These are phyloP conservation scores for Magnolia changhungtana DNA, from an alignment of 164 flowering plant genomes.

Conservation along the genomic window DNA sequence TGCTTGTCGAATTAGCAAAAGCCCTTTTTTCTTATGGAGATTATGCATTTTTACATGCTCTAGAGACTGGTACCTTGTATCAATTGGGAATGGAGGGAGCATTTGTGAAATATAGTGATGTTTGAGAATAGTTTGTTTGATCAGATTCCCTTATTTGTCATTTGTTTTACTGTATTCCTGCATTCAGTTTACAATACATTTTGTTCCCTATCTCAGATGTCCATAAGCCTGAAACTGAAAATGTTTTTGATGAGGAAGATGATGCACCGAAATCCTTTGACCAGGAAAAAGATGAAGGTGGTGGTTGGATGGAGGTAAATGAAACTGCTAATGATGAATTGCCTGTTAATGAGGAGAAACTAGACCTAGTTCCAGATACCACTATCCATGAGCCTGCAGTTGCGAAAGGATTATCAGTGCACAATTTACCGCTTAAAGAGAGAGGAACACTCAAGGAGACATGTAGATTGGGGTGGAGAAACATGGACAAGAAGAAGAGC, in stretches of 20 bases:
- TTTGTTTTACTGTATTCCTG: not conserved
- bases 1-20: too few relatives aligned
- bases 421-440: constrained; percentile 73
- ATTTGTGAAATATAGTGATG: not conserved
- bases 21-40: too few relatives aligned
- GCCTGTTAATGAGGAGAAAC: constrained; percentile 35
- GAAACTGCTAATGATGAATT: constrained; percentile 48
- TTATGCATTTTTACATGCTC: too few relatives aligned
- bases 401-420: constrained; percentile 88
- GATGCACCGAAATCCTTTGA: constrained; percentile 44
- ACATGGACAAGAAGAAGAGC: constrained; percentile 98
- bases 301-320: constrained; percentile 66
- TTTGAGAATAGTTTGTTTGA: not conserved
- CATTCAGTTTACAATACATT: not conserved
- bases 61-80: not conserved
- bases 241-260: constrained; percentile 90
- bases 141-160: not conserved
- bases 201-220: constrained; percentile 42
- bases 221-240: constrained; percentile 58
- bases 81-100: not conserved
- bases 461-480: constrained; percentile 98
- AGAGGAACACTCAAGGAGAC: constrained; percentile 95
- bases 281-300: constrained; percentile 50
- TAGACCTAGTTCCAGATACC: constrained; percentile 63
- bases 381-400: constrained; percentile 77